Conservation (phyloP, 495 filamentous ascomycete species). For the Penicillium maclennaniae region DNA sequence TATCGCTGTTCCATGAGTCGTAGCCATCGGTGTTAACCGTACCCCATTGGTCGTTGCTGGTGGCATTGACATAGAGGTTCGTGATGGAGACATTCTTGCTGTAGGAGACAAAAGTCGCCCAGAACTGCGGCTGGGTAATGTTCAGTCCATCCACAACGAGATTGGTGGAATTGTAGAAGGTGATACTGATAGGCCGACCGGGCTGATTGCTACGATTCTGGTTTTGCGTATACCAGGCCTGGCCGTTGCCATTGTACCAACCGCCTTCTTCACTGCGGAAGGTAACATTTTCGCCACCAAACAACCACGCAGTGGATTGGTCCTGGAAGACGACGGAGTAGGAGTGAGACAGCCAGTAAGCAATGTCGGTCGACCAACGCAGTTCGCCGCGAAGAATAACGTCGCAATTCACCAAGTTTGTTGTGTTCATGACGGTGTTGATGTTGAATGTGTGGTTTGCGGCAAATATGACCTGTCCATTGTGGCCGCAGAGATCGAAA, state of each 20-base stretch:
- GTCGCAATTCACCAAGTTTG: constrained; percentile 38
- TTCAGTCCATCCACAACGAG: constrained; percentile 27
- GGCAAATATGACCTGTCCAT: constrained; percentile 38
- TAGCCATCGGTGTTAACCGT: constrained; percentile 41
- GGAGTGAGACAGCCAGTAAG: constrained; percentile 43
- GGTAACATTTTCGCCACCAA: constrained; percentile 39
- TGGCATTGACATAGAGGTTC: constrained; percentile 44
- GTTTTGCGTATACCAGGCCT: constrained; percentile 41
- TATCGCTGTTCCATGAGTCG: constrained; percentile 32
- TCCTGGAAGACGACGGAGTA: constrained; percentile 44
- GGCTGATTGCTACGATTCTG: constrained; percentile 36
- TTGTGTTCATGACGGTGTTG: constrained; percentile 42
- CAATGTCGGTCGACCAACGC: constrained; percentile 38
- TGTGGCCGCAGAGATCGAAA: constrained; percentile 36
- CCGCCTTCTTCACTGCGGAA: constrained; percentile 34
- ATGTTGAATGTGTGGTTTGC: constrained; percentile 34
- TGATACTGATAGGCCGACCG: constrained; percentile 42
- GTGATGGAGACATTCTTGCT: constrained; percentile 34
- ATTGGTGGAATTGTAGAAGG: constrained; percentile 35
- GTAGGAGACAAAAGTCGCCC: constrained; percentile 38
- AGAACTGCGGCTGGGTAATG: constrained; percentile 46
- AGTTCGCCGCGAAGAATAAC: constrained; percentile 36
- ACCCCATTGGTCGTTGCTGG: constrained; percentile 27
- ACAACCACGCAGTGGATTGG: constrained; percentile 46
- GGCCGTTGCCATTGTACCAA: constrained; percentile 46